Evolutionary conservation across 768 basidiomycete species (phyloP), one percentile per base, ranked within the genome.

Genomic region (Tricholoma bakamatsutake): DNA sequence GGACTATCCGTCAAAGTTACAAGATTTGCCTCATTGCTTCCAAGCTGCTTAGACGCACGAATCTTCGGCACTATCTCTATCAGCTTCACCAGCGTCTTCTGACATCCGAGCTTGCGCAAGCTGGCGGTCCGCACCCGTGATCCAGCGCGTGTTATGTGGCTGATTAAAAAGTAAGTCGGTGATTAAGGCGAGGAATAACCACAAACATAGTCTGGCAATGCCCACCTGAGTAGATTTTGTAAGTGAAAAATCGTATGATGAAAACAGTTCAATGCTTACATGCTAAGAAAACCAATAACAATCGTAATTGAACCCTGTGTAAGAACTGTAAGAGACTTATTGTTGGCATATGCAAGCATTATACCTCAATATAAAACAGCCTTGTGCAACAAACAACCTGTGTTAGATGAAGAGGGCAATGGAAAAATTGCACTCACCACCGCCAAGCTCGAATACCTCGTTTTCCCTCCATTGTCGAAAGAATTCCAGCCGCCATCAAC

Each of bases 401-500:
- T 48, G 12, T n/a, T 50, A 11, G 46, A 48, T 42, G 40, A 21
- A 42, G 18, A 5, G 49, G 40, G 15, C 28, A 28, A 13, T 24
- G 40, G 27, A 49, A 21, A 48, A 15, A 9, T 15, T n/a, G 17
- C 13, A 55, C 72, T 56, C 57, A 83, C 84, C 82, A 90, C 73
- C 84, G 64, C 88, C 88, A 90, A 9, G 84, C 87, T 28, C 82
- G 65, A 40, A 87, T 83, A 2, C 87, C 87, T 3, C 79, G 71
- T 51, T 74, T 76, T 2, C 85, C 87, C 58, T 90, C 79, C 87
- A 90, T 85, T 40, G 74, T 77, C 1, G 75, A 71, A 15, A 92
- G 74, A 52, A 90, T 85, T 10, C 85, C 88, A 15, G 87, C 87
- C n/a, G 87, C 89, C 63, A 89, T 80, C 4, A 88, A 64, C 81